Evolutionary conservation across 129 eudicot genomes (phyloP).

Genomic region (carrot (Daucus carota)): DNA sequence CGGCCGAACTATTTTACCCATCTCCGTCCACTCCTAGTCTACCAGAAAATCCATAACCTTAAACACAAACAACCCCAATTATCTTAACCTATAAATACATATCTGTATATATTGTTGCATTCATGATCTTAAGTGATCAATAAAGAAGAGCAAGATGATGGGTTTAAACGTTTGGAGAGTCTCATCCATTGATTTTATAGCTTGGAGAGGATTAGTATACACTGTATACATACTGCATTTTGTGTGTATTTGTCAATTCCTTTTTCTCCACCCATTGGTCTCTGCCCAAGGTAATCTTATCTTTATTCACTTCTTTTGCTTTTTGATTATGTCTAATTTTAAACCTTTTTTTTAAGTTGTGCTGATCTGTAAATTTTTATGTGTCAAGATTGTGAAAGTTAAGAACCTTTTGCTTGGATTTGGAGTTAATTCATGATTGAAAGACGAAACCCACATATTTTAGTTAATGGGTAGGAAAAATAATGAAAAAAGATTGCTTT

Average conservation of each 20-base stretch:
- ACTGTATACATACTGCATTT: conserved; percentile 71
- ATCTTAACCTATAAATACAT: background rate
- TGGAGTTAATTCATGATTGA: background rate
- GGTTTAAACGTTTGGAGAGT: conserved; percentile 32
- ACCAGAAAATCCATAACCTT: background rate
- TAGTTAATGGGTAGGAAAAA: background rate
- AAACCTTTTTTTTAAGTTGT: background rate
- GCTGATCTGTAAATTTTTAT: background rate
- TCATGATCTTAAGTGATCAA: background rate
- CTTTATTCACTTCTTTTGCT: background rate
- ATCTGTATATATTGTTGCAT: background rate
- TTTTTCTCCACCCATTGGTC: conserved; percentile 87
- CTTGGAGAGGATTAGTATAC: conserved; percentile 69
- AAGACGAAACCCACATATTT: background rate
- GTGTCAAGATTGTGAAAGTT: background rate
- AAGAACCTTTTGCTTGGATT: background rate
- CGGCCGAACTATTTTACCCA: background rate
- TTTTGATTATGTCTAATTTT: background rate
- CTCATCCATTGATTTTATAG: conserved; percentile 55
- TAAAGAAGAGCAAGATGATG: conserved; percentile 7
- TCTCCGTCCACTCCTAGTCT: background rate
- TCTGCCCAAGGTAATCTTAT: conserved; percentile 64
- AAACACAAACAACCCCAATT: background rate
- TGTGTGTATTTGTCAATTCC: conserved; percentile 69
- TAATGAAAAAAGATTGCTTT: background rate